Percentiles rank a stretch among this genome's conserved stretches.
Evolutionary conservation across 2,329 filamentous ascomycete species (phyloP).

Genomic region (Fusarium neocosmosporiellum): DNA sequence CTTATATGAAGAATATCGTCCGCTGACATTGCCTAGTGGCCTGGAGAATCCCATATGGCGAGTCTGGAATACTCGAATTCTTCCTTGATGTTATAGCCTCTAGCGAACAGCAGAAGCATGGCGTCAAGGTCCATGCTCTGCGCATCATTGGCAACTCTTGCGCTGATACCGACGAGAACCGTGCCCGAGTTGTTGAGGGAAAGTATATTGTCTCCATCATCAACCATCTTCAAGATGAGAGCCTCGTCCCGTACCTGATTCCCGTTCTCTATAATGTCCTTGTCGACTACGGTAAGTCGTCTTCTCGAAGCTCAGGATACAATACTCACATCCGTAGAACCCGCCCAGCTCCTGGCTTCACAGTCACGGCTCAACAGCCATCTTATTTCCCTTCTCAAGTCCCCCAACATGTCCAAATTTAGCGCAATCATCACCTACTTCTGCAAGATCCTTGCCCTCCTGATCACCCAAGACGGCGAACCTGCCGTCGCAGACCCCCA

Average conservation of each 20-base stretch:
- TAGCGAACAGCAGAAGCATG: slow-evolving; percentile 50
- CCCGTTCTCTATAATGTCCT: slow-evolving; percentile 72
- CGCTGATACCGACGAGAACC: slow-evolving; percentile 72
- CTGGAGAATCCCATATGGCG: slow-evolving; percentile 68
- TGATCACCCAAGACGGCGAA: slow-evolving; percentile 65
- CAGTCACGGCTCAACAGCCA: slow-evolving; percentile 61
- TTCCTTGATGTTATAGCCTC: slow-evolving; percentile 60
- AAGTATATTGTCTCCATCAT: slow-evolving; percentile 61
- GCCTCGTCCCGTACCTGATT: slow-evolving; percentile 63
- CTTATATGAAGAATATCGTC: not conserved
- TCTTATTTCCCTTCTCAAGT: slow-evolving; percentile 62
- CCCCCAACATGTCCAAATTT: slow-evolving; percentile 55
- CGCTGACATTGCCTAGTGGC: slow-evolving; percentile 53
- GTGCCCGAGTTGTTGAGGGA: slow-evolving; percentile 64
- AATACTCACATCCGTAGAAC: slow-evolving; percentile 54
- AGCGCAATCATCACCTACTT: slow-evolving; percentile 61
- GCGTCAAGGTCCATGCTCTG: slow-evolving; percentile 65
- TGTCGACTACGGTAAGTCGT: slow-evolving; percentile 67
- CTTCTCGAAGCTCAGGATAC: rapidly evolving
- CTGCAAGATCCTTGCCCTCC: slow-evolving; percentile 67
- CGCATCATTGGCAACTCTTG: slow-evolving; percentile 72
- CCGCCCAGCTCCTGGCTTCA: slow-evolving; percentile 67
- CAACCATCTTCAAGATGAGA: slow-evolving; percentile 58
- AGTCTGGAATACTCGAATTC: slow-evolving; percentile 68
- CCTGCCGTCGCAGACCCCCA: slow-evolving; percentile 54